Conservation (phyloP, 192 early-diverging fungal genomes). For the Linnemannia hyalina region DNA sequence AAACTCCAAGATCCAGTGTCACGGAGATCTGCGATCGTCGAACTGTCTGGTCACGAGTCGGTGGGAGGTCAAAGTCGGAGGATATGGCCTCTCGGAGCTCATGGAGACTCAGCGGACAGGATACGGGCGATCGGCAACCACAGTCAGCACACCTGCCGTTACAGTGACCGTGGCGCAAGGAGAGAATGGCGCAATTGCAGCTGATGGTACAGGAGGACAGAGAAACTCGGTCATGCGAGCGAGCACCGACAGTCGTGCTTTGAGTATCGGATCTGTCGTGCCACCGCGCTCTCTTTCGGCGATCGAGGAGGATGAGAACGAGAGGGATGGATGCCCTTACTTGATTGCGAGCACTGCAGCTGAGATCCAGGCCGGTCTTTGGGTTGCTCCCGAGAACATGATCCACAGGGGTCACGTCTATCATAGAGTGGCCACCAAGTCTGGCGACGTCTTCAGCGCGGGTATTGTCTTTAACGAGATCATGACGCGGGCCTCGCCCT, state of each 20-base stretch:
- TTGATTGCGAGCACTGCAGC: neutral
- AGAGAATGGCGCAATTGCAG: neutral
- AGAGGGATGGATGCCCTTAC: constrained; percentile 7
- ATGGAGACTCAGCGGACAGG: constrained; percentile 22
- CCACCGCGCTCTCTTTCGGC: neutral
- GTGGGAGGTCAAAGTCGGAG: constrained; percentile 57
- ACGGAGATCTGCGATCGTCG: constrained; percentile 46
- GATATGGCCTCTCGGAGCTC: constrained; percentile 44
- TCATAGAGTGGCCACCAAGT: neutral
- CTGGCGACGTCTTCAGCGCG: constrained; percentile 30
- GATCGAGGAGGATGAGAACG: constrained; percentile 11
- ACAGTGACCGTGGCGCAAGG: neutral
- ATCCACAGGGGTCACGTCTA: neutral
- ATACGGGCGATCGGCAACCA: neutral
- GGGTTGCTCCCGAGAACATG: constrained; percentile 28
- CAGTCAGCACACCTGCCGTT: neutral
- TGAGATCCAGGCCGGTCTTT: constrained; percentile 14
- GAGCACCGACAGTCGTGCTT: neutral
- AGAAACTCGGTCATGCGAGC: neutral
- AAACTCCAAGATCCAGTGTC: constrained; percentile 42
- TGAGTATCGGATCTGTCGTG: neutral
- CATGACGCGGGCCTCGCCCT: constrained; percentile 44
- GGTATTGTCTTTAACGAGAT: constrained; percentile 60
- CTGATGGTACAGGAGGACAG: neutral
- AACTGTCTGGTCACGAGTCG: constrained; percentile 47